phyloP scores from a whole-genome alignment of 441 rosid genomes.

The Erysimum cheiri region DNA sequence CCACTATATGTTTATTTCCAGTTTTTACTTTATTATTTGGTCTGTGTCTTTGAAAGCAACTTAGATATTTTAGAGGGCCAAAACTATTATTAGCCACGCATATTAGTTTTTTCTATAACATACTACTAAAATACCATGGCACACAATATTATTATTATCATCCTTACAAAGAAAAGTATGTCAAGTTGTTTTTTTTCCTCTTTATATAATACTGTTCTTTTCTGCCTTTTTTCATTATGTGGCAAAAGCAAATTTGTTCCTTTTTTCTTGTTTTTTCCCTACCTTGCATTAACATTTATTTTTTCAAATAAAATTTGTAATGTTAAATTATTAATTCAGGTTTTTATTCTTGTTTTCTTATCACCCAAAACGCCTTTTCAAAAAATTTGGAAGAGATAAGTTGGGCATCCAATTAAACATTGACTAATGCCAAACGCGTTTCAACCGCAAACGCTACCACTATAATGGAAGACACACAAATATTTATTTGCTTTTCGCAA shows the following conservation, averaged over 20 bases:
- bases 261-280: slow-evolving; percentile 15
- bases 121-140: neutral
- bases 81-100: slow-evolving; percentile 35
- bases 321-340: neutral
- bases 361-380: neutral
- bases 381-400: neutral
- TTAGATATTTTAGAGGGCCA: slow-evolving; percentile 54
- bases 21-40: slow-evolving; percentile 33
- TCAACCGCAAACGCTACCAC: slow-evolving; percentile 22
- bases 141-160: slow-evolving; percentile 19
- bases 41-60: slow-evolving; percentile 46
- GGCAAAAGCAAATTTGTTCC: slow-evolving; percentile 26
- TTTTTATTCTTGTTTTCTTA: neutral
- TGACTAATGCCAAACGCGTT: slow-evolving; percentile 31
- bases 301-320: neutral
- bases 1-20: slow-evolving; percentile 19
- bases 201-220: slow-evolving; percentile 37
- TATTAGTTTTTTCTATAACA: neutral
- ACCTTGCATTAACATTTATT: slow-evolving; percentile 6
- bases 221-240: slow-evolving; percentile 34
- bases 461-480: neutral
- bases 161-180: slow-evolving; percentile 28
- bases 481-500: slow-evolving; percentile 7
- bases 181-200: slow-evolving; percentile 32
- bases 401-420: slow-evolving; percentile 21